Conservation (phyloP, 2,329 filamentous ascomycete species). For the Aspergillus sp. region DNA sequence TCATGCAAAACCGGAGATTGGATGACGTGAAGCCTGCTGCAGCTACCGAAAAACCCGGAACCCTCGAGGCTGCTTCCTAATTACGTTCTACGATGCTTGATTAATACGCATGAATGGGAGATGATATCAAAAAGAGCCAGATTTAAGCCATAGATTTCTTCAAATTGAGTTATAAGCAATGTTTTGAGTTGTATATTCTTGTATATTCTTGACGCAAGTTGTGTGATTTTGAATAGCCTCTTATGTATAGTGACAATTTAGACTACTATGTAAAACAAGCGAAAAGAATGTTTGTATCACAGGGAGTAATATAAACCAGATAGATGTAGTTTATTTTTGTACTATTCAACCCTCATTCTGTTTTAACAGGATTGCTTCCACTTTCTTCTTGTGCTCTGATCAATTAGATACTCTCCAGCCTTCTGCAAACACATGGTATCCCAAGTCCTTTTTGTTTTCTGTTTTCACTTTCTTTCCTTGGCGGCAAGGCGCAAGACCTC, state of each 20-base stretch:
- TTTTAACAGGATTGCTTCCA: background rate
- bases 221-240: too few relatives aligned
- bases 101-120: slow-evolving; percentile 3
- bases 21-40: slow-evolving; percentile 37
- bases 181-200: slow-evolving; percentile 3
- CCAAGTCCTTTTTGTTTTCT: background rate
- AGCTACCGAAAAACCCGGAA: slow-evolving; percentile 37
- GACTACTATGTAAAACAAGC: background rate
- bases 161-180: background rate
- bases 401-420: too few relatives aligned
- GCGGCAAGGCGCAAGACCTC: slow-evolving; percentile 50
- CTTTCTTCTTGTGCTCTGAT: slow-evolving; percentile 8
- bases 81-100: background rate
- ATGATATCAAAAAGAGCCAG: slow-evolving; percentile 7
- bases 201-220: background rate
- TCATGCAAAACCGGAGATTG: slow-evolving; percentile 39
- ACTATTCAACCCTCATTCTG: too few relatives aligned
- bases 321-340: too few relatives aligned
- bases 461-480: slow-evolving; percentile 19
- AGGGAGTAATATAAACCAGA: too few relatives aligned
- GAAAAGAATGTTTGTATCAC: background rate
- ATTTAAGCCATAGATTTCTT: slow-evolving; percentile 7
- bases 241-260: background rate
- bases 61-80: slow-evolving; percentile 30
- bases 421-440: too few relatives aligned